phyloP scores from a whole-genome alignment of 1,284 basidiomycete species.

The Mycena sp. region DNA sequence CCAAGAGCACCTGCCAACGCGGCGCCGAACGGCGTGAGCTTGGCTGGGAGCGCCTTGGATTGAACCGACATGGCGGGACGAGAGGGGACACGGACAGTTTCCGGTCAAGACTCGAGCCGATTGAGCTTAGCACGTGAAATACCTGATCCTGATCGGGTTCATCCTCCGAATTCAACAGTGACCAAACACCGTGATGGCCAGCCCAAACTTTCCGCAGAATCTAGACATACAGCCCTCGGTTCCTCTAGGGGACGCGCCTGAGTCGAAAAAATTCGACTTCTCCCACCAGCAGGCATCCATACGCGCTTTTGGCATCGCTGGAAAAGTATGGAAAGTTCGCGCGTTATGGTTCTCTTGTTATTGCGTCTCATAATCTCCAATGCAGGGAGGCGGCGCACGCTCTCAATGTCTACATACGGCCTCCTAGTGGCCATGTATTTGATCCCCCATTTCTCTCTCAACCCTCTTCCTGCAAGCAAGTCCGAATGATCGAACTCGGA shows the following conservation, averaged over 20 bases:
- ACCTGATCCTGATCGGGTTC: background rate
- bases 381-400: conserved; percentile 81
- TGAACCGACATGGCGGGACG: conserved; percentile 57
- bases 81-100: background rate
- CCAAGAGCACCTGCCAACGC: conserved; percentile 96
- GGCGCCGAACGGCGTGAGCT: conserved; percentile 91
- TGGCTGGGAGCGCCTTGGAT: conserved; percentile 58
- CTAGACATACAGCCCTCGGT: conserved; percentile 51
- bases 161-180: background rate
- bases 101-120: too few relatives aligned
- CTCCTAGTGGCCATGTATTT: conserved; percentile 52
- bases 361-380: background rate
- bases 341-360: background rate
- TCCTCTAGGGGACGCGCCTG: conserved; percentile 9
- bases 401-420: conserved; percentile 64
- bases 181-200: conserved; percentile 18
- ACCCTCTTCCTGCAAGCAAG: conserved; percentile 18
- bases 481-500: conserved; percentile 71
- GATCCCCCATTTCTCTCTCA: conserved; percentile 63
- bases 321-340: conserved; percentile 66
- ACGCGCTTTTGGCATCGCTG: conserved; percentile 76
- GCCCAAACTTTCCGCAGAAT: conserved; percentile 53
- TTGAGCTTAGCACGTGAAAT: too few relatives aligned
- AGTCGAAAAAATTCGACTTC: conserved; percentile 48
- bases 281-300: conserved; percentile 69